Conservation (phyloP, 192 early-diverging fungal genomes). For the Cetraspora pellucida region DNA sequence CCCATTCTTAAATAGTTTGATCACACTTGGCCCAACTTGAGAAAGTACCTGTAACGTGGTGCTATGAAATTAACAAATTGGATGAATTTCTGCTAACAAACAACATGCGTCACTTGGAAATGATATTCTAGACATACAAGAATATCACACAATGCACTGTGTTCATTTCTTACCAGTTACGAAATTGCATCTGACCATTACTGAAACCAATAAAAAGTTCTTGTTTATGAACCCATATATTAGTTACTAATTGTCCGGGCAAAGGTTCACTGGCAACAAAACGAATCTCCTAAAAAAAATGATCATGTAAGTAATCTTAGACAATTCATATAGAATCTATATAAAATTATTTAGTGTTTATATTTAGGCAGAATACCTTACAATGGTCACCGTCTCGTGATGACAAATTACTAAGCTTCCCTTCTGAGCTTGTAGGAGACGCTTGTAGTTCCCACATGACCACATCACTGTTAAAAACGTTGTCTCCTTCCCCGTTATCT, state of each 20-base stretch:
- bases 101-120: not conserved
- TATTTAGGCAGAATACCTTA: too few relatives aligned
- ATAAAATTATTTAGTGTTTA: too few relatives aligned
- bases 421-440: too few relatives aligned
- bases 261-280: not conserved
- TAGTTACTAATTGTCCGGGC: conserved; percentile 10
- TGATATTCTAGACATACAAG: not conserved
- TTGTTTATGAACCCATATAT: conserved; percentile 9
- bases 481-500: not conserved
- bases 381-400: too few relatives aligned
- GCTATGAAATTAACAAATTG: not conserved
- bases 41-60: not conserved
- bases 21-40: not conserved
- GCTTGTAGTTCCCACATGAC: not conserved
- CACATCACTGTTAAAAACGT: not conserved
- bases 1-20: not conserved
- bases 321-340: not conserved
- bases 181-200: conserved; percentile 27
- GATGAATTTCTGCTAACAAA: not conserved
- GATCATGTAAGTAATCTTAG: not conserved
- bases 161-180: conserved; percentile 14
- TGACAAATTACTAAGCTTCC: too few relatives aligned
- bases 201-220: conserved; percentile 20
- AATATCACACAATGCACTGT: too few relatives aligned
- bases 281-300: not conserved